Evolutionary conservation across 2,329 filamentous ascomycete genomes (phyloP).

Genomic region (Alternaria triticimaculans): DNA sequence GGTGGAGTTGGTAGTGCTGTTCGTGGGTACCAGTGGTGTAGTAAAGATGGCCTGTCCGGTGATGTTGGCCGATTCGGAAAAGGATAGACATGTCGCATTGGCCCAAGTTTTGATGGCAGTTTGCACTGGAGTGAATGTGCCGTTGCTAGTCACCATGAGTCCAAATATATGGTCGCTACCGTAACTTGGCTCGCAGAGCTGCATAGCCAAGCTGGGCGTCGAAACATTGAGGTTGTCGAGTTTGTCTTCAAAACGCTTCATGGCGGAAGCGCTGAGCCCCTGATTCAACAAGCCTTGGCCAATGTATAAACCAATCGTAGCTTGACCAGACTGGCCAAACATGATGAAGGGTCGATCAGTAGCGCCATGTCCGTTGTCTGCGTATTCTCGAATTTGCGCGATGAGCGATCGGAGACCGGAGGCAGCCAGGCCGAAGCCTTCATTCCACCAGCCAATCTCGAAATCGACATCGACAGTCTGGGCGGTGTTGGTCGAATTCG

Average conservation of each 20-base stretch:
- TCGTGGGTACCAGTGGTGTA: neutral
- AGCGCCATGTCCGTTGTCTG: neutral
- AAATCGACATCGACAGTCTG: neutral
- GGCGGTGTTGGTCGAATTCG: neutral
- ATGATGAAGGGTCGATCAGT: conserved; percentile 2
- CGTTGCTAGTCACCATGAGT: neutral
- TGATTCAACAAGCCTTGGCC: neutral
- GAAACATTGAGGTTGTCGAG: conserved; percentile 3
- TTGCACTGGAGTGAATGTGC: neutral
- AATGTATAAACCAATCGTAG: conserved; percentile 2
- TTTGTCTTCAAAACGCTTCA: conserved; percentile 3
- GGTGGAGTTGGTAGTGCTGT: neutral
- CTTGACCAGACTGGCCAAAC: conserved; percentile 4
- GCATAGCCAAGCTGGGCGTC: neutral
- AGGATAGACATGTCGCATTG: neutral
- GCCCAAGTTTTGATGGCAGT: neutral
- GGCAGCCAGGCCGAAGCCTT: conserved; percentile 1
- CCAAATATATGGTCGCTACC: neutral
- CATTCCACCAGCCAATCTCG: conserved; percentile 1
- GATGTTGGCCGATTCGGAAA: neutral
- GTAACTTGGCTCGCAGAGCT: neutral
- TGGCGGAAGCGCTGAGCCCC: neutral
- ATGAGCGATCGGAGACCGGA: neutral
- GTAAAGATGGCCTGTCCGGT: neutral
- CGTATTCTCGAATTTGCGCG: neutral